These are phyloP conservation scores for Didymella sp. DNA, from an alignment of 2,329 filamentous ascomycete species.

Conservation along the genomic window DNA sequence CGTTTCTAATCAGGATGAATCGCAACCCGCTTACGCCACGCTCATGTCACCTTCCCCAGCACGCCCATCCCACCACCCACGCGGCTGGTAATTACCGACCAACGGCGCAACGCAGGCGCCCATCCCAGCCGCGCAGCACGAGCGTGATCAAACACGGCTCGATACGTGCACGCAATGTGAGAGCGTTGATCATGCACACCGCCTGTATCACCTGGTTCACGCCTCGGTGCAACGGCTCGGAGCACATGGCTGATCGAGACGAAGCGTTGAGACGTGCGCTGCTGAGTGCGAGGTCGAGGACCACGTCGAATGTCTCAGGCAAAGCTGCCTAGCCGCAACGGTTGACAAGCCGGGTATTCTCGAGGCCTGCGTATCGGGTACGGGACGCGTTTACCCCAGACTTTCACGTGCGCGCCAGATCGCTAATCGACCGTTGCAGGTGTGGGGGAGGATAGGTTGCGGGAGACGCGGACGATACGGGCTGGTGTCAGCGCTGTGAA, in stretches of 20 bases:
- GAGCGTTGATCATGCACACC: slow-evolving; percentile 13
- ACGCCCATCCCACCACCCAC: slow-evolving; percentile 10
- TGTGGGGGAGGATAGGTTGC: background rate
- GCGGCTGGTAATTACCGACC: slow-evolving; percentile 16
- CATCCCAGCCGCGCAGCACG: background rate
- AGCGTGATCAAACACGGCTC: slow-evolving; percentile 7
- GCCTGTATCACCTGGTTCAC: slow-evolving; percentile 12
- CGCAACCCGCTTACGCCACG: slow-evolving; percentile 7
- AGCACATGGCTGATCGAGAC: background rate
- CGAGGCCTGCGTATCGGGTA: background rate
- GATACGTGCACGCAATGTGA: background rate
- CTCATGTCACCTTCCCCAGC: slow-evolving; percentile 4
- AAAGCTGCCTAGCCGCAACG: background rate
- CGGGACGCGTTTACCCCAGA: slow-evolving; percentile 7
- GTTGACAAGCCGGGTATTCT: slow-evolving; percentile 1
- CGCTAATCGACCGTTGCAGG: background rate
- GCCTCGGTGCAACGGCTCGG: slow-evolving; percentile 8
- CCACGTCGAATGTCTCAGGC: slow-evolving; percentile 2
- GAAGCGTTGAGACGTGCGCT: background rate
- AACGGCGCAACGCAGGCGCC: slow-evolving; percentile 4
- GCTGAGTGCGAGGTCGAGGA: background rate
- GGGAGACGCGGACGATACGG: background rate
- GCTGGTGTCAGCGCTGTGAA: slow-evolving; percentile 12
- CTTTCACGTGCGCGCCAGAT: slow-evolving; percentile 3
- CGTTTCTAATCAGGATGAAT: background rate